phyloP scores from a whole-genome alignment of 352 stramenopile species.

The Albugo candida region DNA sequence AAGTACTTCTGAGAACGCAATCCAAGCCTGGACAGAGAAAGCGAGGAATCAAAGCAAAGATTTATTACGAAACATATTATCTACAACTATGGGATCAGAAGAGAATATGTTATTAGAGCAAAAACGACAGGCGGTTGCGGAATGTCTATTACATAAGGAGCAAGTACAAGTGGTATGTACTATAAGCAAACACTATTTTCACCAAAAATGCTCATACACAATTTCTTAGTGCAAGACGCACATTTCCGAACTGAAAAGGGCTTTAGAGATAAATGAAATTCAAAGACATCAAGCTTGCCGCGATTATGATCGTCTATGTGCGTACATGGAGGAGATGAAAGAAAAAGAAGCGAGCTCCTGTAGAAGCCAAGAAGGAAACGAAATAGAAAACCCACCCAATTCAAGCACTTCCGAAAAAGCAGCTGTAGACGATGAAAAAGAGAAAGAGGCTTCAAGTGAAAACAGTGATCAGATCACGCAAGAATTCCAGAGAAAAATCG shows the following conservation, averaged over 20 bases:
- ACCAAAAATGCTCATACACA: background rate
- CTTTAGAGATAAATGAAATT: constrained; percentile 55
- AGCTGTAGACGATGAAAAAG: constrained; percentile 1
- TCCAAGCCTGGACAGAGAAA: background rate
- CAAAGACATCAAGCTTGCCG: constrained; percentile 58
- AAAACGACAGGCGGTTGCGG: constrained; percentile 24
- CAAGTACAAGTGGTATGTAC: constrained; percentile 30
- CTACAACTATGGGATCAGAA: constrained; percentile 17
- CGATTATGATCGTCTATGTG: constrained; percentile 46
- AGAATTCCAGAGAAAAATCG: constrained; percentile 14
- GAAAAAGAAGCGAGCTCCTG: constrained; percentile 2
- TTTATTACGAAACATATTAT: constrained; percentile 9
- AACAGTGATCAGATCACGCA: constrained; percentile 14
- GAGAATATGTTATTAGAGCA: constrained; percentile 33
- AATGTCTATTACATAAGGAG: constrained; percentile 25
- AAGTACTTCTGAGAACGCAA: background rate
- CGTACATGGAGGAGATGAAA: constrained; percentile 11
- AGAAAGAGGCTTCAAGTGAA: background rate
- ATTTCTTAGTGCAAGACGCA: constrained; percentile 25
- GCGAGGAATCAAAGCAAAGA: background rate
- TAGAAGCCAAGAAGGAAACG: constrained; percentile 11
- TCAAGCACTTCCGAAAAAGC: background rate
- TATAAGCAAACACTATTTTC: background rate
- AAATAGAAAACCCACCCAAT: constrained; percentile 1
- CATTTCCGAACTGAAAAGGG: constrained; percentile 32